Percentiles rank a stretch among this genome's conserved stretches.
Conservation (phyloP, 2,329 filamentous ascomycete species). For the Colletotrichum spaethianum region DNA sequence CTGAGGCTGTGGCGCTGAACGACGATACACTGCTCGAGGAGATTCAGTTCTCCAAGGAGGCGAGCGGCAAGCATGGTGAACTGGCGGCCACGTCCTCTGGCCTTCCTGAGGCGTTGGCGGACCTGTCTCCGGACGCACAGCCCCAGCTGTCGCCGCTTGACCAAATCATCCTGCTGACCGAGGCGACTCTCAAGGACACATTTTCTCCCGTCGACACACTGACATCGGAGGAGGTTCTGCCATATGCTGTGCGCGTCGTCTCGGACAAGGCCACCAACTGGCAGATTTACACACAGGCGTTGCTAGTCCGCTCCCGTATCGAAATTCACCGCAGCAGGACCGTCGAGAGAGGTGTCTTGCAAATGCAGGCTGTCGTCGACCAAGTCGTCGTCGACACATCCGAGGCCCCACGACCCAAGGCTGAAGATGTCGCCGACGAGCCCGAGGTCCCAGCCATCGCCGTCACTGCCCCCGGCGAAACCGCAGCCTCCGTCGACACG, state of each 20-base stretch:
- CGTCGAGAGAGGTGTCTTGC: slow-evolving; percentile 88
- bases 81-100: slow-evolving; percentile 51
- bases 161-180: slow-evolving; percentile 90
- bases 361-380: slow-evolving; percentile 95
- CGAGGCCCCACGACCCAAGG: slow-evolving; percentile 42
- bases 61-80: slow-evolving; percentile 54
- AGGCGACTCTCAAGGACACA: slow-evolving; percentile 89
- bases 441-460: slow-evolving; percentile 61
- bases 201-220: slow-evolving; percentile 86
- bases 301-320: slow-evolving; percentile 90
- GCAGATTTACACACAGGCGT: slow-evolving; percentile 96
- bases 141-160: slow-evolving; percentile 87
- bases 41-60: slow-evolving; percentile 77
- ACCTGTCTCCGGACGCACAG: slow-evolving; percentile 83
- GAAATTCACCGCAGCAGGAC: slow-evolving; percentile 91
- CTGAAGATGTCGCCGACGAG: slow-evolving; percentile 46
- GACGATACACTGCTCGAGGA: slow-evolving; percentile 94
- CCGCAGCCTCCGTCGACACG: neutral
- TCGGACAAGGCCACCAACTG: slow-evolving; percentile 93
- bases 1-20: slow-evolving; percentile 83
- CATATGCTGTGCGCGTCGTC: slow-evolving; percentile 90
- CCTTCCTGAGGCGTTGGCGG: slow-evolving; percentile 74
- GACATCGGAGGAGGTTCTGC: slow-evolving; percentile 93
- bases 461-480: slow-evolving; percentile 55
- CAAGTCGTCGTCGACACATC: slow-evolving; percentile 92